These are phyloP conservation scores for Aspergillus luchuensis DNA, from an alignment of 2,329 filamentous ascomycete species.

Conservation along the genomic window DNA sequence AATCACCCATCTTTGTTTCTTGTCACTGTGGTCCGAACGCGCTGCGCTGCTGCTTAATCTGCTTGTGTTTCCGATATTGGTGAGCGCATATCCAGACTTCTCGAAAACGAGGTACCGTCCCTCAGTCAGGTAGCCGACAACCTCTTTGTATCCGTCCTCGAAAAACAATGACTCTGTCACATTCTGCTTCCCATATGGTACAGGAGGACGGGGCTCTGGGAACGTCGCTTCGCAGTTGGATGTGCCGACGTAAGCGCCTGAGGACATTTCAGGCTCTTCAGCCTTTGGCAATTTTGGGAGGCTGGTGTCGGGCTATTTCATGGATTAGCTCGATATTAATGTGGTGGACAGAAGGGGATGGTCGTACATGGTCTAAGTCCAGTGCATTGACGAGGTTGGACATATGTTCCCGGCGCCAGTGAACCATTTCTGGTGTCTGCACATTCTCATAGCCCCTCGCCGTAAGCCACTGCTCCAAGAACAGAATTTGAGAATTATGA, in stretches of 20 bases:
- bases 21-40: constrained; percentile 41
- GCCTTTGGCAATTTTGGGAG: constrained; percentile 52
- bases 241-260: constrained; percentile 51
- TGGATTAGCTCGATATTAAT: not conserved
- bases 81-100: constrained; percentile 47
- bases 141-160: constrained; percentile 58
- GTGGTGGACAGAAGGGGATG: too few species aligned
- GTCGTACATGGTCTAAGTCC: constrained; percentile 43
- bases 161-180: constrained; percentile 40
- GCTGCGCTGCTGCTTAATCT: constrained; percentile 27
- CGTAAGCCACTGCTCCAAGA: constrained; percentile 55
- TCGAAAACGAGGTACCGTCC: constrained; percentile 59
- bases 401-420: constrained; percentile 53
- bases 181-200: constrained; percentile 52
- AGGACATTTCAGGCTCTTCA: constrained; percentile 46
- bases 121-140: constrained; percentile 56
- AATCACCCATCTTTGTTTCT: constrained; percentile 54
- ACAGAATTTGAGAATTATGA: constrained; percentile 59
- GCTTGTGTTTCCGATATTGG: constrained; percentile 29
- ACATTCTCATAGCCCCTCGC: constrained; percentile 47
- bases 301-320: constrained; percentile 49
- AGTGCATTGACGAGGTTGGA: constrained; percentile 52
- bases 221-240: constrained; percentile 48
- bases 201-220: constrained; percentile 42
- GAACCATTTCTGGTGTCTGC: constrained; percentile 46